Base-by-base conservation (phyloP, 805 yeast species). In the Metschnikowia reukaufii region DNA sequence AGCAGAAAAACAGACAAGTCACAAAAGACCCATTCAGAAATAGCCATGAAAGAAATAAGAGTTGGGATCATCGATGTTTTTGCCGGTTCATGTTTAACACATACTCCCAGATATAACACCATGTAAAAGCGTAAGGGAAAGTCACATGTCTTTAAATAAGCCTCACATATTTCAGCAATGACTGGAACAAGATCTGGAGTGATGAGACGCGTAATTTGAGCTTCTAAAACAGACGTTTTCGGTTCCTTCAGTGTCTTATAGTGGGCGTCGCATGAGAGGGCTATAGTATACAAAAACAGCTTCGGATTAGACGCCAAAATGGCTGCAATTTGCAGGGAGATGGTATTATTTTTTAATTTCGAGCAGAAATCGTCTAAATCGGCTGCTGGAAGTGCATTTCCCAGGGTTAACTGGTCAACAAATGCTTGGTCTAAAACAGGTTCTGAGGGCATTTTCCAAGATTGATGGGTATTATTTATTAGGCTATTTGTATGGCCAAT, bases 61-160 rank as follows among this genome's bases (percentile, higher is more conserved):
- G 45, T 23, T 3, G 41, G 49, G 16, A 42, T 32, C 36, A 40
- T 34, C 12, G 40, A 5, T 6, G 41, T 9, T 2, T 16, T 16
- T 10, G 15, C 33, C 7, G n/a, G 30, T 12, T 36, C 17, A 21
- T 30, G 15, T 13, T 36, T 38, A 9, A 47, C 30, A 29, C 44
- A 34, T 31, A 41, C 27, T 27, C 31, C 35, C 38, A 45, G 36
- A 29, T 44, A 51, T 12, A 51, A 29, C 2, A 34, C 17, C 27
- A 44, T 38, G 44, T 36, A 36, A 29, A 49, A 47, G 19, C 12
- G 29, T 13, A 40, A 39, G 2, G 48, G 41, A 8, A 6, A 13
- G 6, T 25, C 37, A 9, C 18, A 16, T 4, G 3, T 15, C 16
- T 40, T 36, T 16, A 44, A 25, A 6, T 34, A 2, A 2, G 30